Base-by-base conservation (phyloP, 805 yeast genomes). In the Lachancea sp. region DNA sequence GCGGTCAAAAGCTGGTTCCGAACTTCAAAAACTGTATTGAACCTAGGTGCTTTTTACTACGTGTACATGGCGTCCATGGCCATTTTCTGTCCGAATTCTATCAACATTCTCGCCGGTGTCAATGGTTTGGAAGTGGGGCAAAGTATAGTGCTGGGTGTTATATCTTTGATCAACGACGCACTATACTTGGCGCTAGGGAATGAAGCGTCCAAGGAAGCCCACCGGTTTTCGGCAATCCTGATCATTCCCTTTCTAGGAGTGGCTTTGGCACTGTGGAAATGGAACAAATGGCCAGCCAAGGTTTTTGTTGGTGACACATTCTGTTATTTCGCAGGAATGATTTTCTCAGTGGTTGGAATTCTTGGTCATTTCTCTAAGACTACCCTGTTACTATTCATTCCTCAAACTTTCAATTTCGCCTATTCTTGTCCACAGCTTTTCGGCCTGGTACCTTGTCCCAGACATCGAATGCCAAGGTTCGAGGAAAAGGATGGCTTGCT, bases 261-360 rank as follows among this genome's bases (percentile, higher is more conserved):
- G 8, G 78, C 95, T 0, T 49, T 82, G 1, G 95, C 85, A 0
- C 67, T 93, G 45, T 75, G 85, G 54, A 78, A 77, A 54, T 82
- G 73, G 70, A 93, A 93, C 62, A 85, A 90, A 83, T 93, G 73
- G 70, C 99, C 99, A 0, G 88, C 99, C 0, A 68, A 68, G 46
- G 98, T 88, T 1, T 93, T 93, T 67, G 99, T 93, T 7, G 99
- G 99, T 26, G 99, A 93, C 62, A 91, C 99, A 0, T 93, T 85
- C 70, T 93, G 99, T 67, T 93, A 93, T 66, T 90, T 93, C 65
- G 88, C 96, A 20, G 99, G 99, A 3, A 93, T 93, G 99, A 95
- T 93, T 1, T 89, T 93, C 65, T 99, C 98, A 0, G 93, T 90
- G 22, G 96, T 87, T 26, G 98, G 97, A 1, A 93, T 93, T 30